phyloP scores from a whole-genome alignment of 2,329 filamentous ascomycete genomes.

The Fonsecaea multimorphosa region DNA sequence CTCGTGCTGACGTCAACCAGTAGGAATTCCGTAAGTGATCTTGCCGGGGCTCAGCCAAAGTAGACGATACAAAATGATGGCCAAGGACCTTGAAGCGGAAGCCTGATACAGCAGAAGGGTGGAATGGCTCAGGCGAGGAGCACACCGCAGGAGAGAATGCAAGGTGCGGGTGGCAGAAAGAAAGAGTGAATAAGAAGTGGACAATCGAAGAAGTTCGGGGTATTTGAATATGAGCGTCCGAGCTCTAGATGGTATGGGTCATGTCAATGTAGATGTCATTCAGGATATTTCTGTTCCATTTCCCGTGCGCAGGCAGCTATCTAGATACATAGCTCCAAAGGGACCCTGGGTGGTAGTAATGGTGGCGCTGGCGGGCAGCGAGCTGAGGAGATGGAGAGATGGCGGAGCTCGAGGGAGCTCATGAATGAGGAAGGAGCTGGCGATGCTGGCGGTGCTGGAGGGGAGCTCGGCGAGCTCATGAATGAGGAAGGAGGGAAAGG shows the following conservation, averaged over 20 bases:
- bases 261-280: slow-evolving; percentile 16
- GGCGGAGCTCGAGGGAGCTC: slow-evolving; percentile 4
- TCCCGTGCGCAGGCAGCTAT: neutral
- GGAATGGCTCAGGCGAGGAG: neutral
- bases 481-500: slow-evolving; percentile 14
- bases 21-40: slow-evolving; percentile 2
- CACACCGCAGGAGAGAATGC: slow-evolving; percentile 2
- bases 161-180: slow-evolving; percentile 12
- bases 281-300: neutral
- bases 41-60: slow-evolving; percentile 3
- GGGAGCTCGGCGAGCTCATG: slow-evolving; percentile 12
- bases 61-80: slow-evolving; percentile 1
- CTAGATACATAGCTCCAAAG: slow-evolving; percentile 2
- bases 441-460: neutral
- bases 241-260: slow-evolving; percentile 7
- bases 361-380: neutral
- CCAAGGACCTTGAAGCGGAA: neutral
- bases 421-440: slow-evolving; percentile 21
- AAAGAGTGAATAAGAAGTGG: slow-evolving; percentile 15
- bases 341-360: neutral
- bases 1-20: slow-evolving; percentile 23
- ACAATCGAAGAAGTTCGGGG: slow-evolving; percentile 5
- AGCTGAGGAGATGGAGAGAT: slow-evolving; percentile 4
- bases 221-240: slow-evolving; percentile 20
- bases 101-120: neutral